Evolutionary conservation across 495 filamentous ascomycete species (phyloP).

Genomic region (Neurospora sp.): DNA sequence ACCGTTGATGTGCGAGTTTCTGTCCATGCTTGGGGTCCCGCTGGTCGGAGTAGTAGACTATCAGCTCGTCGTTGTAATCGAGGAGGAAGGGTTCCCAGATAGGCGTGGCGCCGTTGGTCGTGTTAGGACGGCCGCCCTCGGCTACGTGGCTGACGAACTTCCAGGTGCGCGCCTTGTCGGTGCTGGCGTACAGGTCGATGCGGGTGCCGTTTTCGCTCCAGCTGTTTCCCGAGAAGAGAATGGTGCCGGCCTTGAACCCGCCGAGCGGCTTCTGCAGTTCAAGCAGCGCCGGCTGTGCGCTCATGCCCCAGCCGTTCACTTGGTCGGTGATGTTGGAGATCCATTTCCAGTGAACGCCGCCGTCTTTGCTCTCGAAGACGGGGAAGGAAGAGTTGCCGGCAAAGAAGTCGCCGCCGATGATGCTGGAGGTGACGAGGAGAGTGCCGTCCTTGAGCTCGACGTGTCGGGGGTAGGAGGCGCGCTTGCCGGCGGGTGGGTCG

Average conservation of each 20-base stretch:
- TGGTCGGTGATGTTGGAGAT: constrained; percentile 51
- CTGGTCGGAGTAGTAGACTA: constrained; percentile 63
- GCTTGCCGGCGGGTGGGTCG: constrained; percentile 22
- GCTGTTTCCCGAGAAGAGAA: constrained; percentile 54
- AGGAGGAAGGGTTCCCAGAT: constrained; percentile 65
- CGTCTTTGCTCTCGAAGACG: constrained; percentile 52
- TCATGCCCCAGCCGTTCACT: constrained; percentile 52
- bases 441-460: constrained; percentile 38
- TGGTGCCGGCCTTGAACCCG: constrained; percentile 44
- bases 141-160: constrained; percentile 56
- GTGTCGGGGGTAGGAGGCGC: constrained; percentile 43
- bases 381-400: constrained; percentile 53
- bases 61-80: constrained; percentile 42
- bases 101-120: constrained; percentile 53
- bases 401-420: constrained; percentile 54
- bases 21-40: constrained; percentile 55
- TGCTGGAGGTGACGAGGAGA: constrained; percentile 55
- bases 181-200: constrained; percentile 57
- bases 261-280: constrained; percentile 47
- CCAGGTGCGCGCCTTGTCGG: constrained; percentile 51
- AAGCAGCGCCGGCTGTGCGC: constrained; percentile 60
- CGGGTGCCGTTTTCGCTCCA: constrained; percentile 43
- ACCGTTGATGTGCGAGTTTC: constrained; percentile 53
- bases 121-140: constrained; percentile 48
- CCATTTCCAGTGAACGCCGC: constrained; percentile 51